Base-by-base conservation (phyloP, 306 rosid genomes). In the Abrus pulchellus region DNA sequence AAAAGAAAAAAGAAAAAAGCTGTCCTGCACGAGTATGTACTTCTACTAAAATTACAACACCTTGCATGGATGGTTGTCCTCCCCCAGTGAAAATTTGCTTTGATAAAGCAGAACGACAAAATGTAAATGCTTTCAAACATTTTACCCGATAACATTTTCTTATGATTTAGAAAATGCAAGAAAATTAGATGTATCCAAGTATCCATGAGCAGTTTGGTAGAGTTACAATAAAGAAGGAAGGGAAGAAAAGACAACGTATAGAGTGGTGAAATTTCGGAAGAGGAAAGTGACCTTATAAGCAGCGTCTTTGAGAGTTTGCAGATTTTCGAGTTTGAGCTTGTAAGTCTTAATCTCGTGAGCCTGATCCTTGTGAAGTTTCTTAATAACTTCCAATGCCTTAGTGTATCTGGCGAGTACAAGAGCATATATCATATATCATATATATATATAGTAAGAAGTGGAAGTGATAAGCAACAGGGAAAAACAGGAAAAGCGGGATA, bases 321-420 rank as follows among this genome's bases (percentile, higher is more conserved):
- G 98, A 79, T 94, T 81, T 88, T 94, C 97, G 67, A 94, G 87
- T 83, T 94, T 92, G 80, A 94, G 89, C 89, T 86, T 94, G 90
- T 84, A 92, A 63, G 91, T 88, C 90, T 92, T 94, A 70, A 94
- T 94, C 87, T 94, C 98, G 62, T 94, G 98, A 85, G 87, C 88
- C 74, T 94, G 97, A 54, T 94, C 97, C 89, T 85, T 92, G 85
- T 94, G 97, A 85, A 94, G 98, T 79, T 94, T 94, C 79, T 94
- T 94, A 66, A 94, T 92, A 80, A 94, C 98, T 86, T 92, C 98
- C 88, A 94, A 80, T 44, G 98, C 98, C 87, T 94, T 94, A 49
- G 98, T 94, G 85, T 94, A 94, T 85, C 98, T 94, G 90, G 44
- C 8, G 64, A 76, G 83, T 48, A 49, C 11, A 75, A 54, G 32